phyloP scores from a whole-genome alignment of 2,329 filamentous ascomycete species.

The Talaromyces sp. region DNA sequence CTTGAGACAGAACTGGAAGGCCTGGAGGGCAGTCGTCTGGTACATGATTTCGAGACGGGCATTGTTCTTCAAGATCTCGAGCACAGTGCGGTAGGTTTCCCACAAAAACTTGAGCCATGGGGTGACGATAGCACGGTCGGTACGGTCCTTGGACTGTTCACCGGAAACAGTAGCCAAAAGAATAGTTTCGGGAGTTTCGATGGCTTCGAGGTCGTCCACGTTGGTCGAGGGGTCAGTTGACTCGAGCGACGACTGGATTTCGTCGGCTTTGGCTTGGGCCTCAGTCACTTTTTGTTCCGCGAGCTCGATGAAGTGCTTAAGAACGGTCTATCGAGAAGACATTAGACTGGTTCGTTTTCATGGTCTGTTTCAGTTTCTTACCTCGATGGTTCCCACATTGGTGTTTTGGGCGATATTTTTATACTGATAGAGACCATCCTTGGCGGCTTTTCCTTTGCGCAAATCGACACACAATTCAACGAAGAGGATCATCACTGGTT shows the following conservation, averaged over 20 bases:
- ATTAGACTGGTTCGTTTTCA: not conserved
- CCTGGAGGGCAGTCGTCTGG: slow-evolving; percentile 95
- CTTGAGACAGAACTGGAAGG: slow-evolving; percentile 97
- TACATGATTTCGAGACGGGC: slow-evolving; percentile 96
- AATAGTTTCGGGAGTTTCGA: slow-evolving; percentile 96
- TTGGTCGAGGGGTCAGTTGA: slow-evolving; percentile 67
- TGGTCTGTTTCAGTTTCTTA: slow-evolving; percentile 38
- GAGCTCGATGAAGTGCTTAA: slow-evolving; percentile 97
- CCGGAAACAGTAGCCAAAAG: slow-evolving; percentile 95
- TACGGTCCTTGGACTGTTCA: slow-evolving; percentile 94
- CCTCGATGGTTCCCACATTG: slow-evolving; percentile 96
- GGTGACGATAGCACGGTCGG: slow-evolving; percentile 95
- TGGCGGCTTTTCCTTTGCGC: slow-evolving; percentile 96
- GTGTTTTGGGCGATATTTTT: slow-evolving; percentile 99
- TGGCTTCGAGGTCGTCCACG: slow-evolving; percentile 93
- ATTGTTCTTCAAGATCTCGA: slow-evolving; percentile 99
- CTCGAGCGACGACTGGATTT: slow-evolving; percentile 84
- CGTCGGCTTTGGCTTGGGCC: slow-evolving; percentile 92
- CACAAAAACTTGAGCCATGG: slow-evolving; percentile 99
- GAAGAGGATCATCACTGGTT: slow-evolving; percentile 97
- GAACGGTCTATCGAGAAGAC: slow-evolving; percentile 61
- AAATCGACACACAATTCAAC: slow-evolving; percentile 96
- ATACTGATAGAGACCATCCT: slow-evolving; percentile 98
- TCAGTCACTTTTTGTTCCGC: slow-evolving; percentile 94
- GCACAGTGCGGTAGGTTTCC: slow-evolving; percentile 97